Percentiles rank a stretch among this genome's conserved stretches.
Conservation (phyloP, 352 stramenopile genomes). For the Globisporangium barbulae region DNA sequence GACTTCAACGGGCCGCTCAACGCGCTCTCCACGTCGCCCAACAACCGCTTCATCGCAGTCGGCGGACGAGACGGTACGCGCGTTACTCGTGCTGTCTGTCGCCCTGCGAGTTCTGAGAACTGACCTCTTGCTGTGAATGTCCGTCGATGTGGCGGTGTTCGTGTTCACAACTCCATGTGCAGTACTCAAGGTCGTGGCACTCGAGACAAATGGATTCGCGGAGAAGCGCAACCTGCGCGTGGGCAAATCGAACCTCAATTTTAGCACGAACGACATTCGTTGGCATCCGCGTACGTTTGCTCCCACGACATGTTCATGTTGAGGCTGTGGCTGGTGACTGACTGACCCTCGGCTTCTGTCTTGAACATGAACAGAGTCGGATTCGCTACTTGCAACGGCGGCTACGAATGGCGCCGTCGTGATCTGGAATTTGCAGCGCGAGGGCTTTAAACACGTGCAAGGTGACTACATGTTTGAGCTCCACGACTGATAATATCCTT, state of each 20-base stretch:
- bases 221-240: conserved; percentile 85
- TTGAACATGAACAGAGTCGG: conserved; percentile 42
- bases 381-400: conserved; percentile 81
- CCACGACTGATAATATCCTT: neutral
- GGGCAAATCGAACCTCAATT: conserved; percentile 82
- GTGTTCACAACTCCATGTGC: neutral
- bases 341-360: neutral
- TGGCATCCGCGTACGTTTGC: conserved; percentile 76
- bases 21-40: conserved; percentile 78
- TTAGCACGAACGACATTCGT: conserved; percentile 88
- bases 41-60: conserved; percentile 78
- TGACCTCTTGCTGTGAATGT: no score
- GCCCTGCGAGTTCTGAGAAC: neutral
- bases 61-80: conserved; percentile 73
- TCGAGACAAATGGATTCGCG: conserved; percentile 70
- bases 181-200: conserved; percentile 84
- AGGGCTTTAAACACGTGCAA: conserved; percentile 88
- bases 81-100: neutral
- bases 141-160: no score
- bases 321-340: neutral
- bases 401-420: conserved; percentile 83
- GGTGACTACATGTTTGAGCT: conserved; percentile 25
- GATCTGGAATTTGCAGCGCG: conserved; percentile 86
- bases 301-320: neutral
- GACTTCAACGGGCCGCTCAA: conserved; percentile 87